Base-by-base conservation (phyloP, 1,139 yeast species). In the Suhomyces terraborum region DNA sequence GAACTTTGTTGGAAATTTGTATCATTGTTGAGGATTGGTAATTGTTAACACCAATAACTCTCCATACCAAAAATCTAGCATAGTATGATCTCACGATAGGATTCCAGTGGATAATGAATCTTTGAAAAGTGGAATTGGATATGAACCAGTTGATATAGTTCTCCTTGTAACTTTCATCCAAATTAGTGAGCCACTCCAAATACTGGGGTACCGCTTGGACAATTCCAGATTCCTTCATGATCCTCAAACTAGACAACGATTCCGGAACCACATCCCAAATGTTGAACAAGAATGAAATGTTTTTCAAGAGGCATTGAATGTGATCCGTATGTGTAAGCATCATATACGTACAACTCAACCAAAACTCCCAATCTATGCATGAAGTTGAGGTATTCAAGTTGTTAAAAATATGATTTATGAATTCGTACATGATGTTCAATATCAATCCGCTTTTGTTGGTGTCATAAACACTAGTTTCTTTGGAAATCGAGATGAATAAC, bases 61-160 rank as follows among this genome's bases (percentile, higher is more conserved):
- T 73, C 87, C 94, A 88, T 38, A 86, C 71, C 13, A 88, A 49
- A 22, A 88, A 67, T 38, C 89, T 69, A 37, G 80, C 69, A 58
- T 82, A 88, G 54, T 82, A 84, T 2, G 84, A 75, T 32, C 95
- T 69, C 13, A 86, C 81, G 22, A 86, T 61, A 2, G 95, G 91
- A 51, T 82, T 79, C 88, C 95, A 88, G 61, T 88, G 95, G 34
- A 82, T 75, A 53, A 87, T 80, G 46, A 79, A 78, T 32, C 72
- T 66, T 33, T 62, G 60, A 80, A 88, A 84, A 36, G 66, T 64
- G 2, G 60, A 57, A 5, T 67, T 60, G 3, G 77, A 67, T 8
- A 82, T 62, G 21, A 85, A 58, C 84, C 86, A 84, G 25, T 64
- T 59, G 19, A 78, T 70, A 51, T 82, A 67, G 49, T 71, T 70